Conservation (phyloP, 371 early-diverging fungal genomes). For the Syncephalastrum sp. region DNA sequence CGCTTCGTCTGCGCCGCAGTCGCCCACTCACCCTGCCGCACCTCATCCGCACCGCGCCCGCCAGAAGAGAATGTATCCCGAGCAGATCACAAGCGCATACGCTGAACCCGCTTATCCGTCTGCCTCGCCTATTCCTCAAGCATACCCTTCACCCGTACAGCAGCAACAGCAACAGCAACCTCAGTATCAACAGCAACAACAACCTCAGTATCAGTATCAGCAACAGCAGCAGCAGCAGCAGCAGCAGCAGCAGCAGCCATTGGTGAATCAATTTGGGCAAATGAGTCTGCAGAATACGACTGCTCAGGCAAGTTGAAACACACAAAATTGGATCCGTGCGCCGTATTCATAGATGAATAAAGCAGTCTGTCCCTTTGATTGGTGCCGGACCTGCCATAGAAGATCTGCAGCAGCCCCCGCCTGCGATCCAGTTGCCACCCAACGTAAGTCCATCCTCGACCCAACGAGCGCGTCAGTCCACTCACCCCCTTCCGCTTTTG, state of each 20-base stretch:
- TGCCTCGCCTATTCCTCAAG: constrained; percentile 7
- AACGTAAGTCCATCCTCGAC: constrained; percentile 31
- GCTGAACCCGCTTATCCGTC: constrained; percentile 26
- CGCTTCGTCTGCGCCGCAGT: constrained; percentile 11
- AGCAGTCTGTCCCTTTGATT: constrained; percentile 43
- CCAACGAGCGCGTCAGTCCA: neutral
- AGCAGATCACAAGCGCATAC: constrained; percentile 49
- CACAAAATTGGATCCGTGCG: neutral
- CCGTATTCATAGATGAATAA: neutral
- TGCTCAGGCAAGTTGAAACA: constrained; percentile 6
- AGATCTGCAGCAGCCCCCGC: constrained; percentile 52
- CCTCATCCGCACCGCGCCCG: constrained; percentile 25
- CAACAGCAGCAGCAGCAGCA: constrained; percentile 16
- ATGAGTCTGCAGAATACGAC: constrained; percentile 27
- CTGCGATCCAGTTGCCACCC: constrained; percentile 59
- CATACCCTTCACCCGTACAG: constrained; percentile 11
- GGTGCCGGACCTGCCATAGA: constrained; percentile 57
- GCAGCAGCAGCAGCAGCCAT: constrained; percentile 8
- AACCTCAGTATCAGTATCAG: constrained; percentile 10
- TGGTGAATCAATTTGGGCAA: constrained; percentile 41
- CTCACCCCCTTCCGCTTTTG: neutral
- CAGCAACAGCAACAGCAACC: constrained; percentile 5
- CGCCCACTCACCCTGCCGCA: neutral
- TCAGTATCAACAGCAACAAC: constrained; percentile 13
- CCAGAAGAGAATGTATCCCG: constrained; percentile 62